Evolutionary conservation across 139 green algal species (phyloP), one percentile per base, ranked within the genome.

Genomic region (Raphidocelis subcapitata): DNA sequence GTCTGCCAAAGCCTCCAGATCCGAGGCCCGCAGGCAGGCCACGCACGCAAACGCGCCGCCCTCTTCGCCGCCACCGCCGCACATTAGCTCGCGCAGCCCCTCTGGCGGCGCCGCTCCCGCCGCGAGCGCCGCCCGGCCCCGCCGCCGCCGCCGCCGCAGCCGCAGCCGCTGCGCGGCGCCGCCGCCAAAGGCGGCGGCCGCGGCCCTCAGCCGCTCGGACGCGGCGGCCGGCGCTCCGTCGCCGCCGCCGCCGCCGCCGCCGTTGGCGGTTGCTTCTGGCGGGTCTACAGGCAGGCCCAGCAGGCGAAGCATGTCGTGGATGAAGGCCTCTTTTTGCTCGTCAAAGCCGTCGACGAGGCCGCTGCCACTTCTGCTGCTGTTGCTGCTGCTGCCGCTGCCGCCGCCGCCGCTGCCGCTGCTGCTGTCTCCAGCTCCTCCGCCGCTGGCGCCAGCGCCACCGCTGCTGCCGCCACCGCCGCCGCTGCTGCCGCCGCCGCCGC

Each of bases 241-340:
- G 2, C 21, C 24, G 21, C 49, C 20, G 18, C 49, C 20, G 49
- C 49, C 49, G 20, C 20, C 20, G 20, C 49, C 49, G 20, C 49
- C 49, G 20, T 20, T 49, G 24, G 26, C 49, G 49, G 49, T 36
- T 61, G 69, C 69, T 75, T 56, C 69, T 61, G 16, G 55, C 55
- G 26, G 55, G 29, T 69, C 69, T 2, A 84, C 63, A 2, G 79
- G 79, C 57, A 81, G 21, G 0, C 79, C 79, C 14, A 93, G 69
- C 59, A 92, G 65, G n/a, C 47, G 35, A 18, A 93, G 68, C 69
- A 87, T 61, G 60, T 80, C 62, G 23, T 69, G 32, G 36, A 93
- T 56, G 41, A 92, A 88, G 0, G 68, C 37, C 55, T 88, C 82
- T 78, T 92, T 92, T 79, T 92, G 68, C 21, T n/a, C 37, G 62